phyloP scores from a whole-genome alignment of 495 filamentous ascomycete genomes.

The Penicilliopsis zonata region DNA sequence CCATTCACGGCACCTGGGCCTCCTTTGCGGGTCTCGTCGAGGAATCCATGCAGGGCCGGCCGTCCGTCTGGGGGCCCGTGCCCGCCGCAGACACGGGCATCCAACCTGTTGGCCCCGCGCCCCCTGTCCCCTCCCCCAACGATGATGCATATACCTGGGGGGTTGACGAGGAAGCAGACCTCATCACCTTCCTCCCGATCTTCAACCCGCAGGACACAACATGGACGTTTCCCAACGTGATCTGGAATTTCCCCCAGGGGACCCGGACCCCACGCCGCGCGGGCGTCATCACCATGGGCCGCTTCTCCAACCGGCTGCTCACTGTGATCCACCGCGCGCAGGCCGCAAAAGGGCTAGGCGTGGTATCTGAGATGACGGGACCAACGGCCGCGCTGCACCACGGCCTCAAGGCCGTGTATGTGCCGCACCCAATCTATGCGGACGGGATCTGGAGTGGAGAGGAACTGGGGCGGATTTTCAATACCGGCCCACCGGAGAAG shows the following conservation, averaged over 20 bases:
- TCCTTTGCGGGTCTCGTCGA: constrained; percentile 6
- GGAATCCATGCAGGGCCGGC: constrained; percentile 3
- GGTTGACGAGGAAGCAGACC: constrained; percentile 60
- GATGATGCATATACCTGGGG: constrained; percentile 56
- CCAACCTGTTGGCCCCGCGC: constrained; percentile 39
- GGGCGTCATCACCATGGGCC: constrained; percentile 49
- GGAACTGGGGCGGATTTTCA: constrained; percentile 47
- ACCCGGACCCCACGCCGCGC: constrained; percentile 45
- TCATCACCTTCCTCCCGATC: constrained; percentile 56
- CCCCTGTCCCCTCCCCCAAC: constrained; percentile 33
- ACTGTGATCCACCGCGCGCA: constrained; percentile 53
- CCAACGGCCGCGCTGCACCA: constrained; percentile 50
- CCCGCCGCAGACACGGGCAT: constrained; percentile 26
- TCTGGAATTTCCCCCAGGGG: constrained; percentile 39
- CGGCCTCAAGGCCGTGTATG: constrained; percentile 38
- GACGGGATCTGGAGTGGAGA: constrained; percentile 43
- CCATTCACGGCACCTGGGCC: constrained; percentile 39
- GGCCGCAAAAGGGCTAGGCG: constrained; percentile 38
- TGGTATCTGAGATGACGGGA: constrained; percentile 53
- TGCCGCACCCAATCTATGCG: constrained; percentile 46
- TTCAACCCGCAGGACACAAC: constrained; percentile 48
- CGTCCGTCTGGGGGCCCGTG: constrained; percentile 46
- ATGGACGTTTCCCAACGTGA: constrained; percentile 45
- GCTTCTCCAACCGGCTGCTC: constrained; percentile 47
- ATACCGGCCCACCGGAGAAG: too few species aligned